Evolutionary conservation across 139 green algal genomes (phyloP).

Genomic region (Closterium sp.): DNA sequence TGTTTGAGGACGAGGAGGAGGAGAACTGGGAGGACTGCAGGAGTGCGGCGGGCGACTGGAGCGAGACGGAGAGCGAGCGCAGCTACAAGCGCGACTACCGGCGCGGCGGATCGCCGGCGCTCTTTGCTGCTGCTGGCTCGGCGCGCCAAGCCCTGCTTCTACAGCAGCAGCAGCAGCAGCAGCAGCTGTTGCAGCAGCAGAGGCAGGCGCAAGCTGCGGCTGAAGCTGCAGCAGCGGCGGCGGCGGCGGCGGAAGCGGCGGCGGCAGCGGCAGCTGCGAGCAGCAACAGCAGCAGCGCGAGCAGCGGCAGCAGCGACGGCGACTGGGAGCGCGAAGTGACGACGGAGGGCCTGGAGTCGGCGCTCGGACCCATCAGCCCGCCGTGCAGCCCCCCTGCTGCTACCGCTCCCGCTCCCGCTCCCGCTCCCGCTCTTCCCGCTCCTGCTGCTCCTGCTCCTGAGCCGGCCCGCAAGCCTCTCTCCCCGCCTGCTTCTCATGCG

Average conservation of each 20-base stretch:
- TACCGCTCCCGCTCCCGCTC: not conserved
- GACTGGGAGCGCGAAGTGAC: not conserved
- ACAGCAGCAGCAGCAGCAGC: not conserved
- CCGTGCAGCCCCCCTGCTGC: not conserved
- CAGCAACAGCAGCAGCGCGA: not conserved
- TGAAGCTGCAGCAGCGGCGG: too few species aligned
- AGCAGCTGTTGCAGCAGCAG: not conserved
- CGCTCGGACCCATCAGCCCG: not conserved
- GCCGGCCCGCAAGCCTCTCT: not conserved
- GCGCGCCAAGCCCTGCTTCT: not conserved
- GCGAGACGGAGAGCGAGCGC: not conserved
- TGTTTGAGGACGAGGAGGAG: not conserved
- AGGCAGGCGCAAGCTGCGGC: not conserved
- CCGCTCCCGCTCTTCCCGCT: not conserved
- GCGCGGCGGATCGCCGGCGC: not conserved
- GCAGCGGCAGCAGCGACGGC: not conserved
- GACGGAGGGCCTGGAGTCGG: not conserved
- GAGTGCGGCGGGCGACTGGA: not conserved
- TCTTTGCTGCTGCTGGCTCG: not conserved
- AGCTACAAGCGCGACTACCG: not conserved
- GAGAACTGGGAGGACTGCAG: not conserved
- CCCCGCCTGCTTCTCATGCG: not conserved
- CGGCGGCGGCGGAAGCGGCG: not conserved
- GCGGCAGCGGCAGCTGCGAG: not conserved
- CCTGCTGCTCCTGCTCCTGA: not conserved